Base-by-base conservation (phyloP, 2,329 filamentous ascomycete species). In the Penicillium sp. region DNA sequence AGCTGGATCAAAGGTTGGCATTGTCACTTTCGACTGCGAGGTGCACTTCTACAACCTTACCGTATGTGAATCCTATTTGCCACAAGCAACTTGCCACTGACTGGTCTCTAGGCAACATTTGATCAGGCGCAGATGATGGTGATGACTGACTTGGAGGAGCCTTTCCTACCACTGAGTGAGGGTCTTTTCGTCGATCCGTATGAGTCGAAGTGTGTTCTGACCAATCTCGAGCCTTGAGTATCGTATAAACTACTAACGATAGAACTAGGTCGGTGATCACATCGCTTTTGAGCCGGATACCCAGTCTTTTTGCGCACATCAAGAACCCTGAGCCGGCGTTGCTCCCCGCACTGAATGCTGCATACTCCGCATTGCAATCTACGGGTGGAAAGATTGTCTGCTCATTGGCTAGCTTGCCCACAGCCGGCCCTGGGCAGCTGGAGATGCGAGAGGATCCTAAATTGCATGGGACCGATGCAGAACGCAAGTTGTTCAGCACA, bases 1-100 rank as follows among this genome's bases (percentile, higher is more conserved):
- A 0, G 79, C 85, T 52, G 92, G 91, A 13, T 86, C 90, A 49
- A 96, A 91, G 78, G 87, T 99, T 59, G 95, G 93, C 49, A 96
- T 99, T 72, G 87, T 98, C 61, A 97, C 95, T 1, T 99, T 89
- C 73, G 95, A 99, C 79, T 93, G 91, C 75, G 92, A 97, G 68
- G 90, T 99, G 58, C 95, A 99, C 72, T 99, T 98, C 74, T 99
- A 98, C 81, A 98, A 98, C 70, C 87, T 96, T 67, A 91, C 88
- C 69, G 87, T 90, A 79, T 78, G 88, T 83, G 33, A 51, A 53
- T 24, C 29, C 33, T 14, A 24, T 29, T 7, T 22, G 24, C 9
- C 53, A 51, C n/a, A 22, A 39, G 27, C 42, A 60, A 53, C 62
- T 55, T 37, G 57, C 24, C 44, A 47, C 70, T 74, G 45, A 76